Evolutionary conservation across 1,139 yeast genomes (phyloP), one percentile per base, ranked within the genome.

Genomic region (Pichia sp.): DNA sequence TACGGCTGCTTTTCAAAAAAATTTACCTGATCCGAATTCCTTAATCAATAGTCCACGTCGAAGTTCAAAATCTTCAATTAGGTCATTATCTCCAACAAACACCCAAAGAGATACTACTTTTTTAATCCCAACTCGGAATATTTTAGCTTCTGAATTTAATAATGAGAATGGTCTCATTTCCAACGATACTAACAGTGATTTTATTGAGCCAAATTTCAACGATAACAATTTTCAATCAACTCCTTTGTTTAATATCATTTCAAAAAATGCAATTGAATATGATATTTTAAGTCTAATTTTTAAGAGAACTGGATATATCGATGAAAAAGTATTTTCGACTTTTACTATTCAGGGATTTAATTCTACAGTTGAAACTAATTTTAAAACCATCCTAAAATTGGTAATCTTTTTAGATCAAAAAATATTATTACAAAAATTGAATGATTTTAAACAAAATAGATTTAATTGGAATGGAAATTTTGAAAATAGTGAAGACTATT

Each of bases 401-500:
- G 11, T 40, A 6, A 33, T 43, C 6, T 45, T 43, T 31, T 16
- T 45, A 13, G 46, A 45, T 38, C 14, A 38, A 8, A 28, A 27
- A 11, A 6, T 24, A 3, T 18, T 45, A 10, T 2, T 37, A 13
- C 10, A 24, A 18, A 40, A 38, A 9, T 29, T 43, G 3, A 9
- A 30, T 9, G 21, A 20, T 3, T 43, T 42, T 4, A 30, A 35
- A 33, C 13, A 23, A 2, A 16, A 35, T 25, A 32, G 27, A 3
- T 43, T 63, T 6, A 64, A 59, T 21, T 63, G 68, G 5, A 34
- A 22, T 28, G 10, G 25, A 13, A 13, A 13, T 21, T 10, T 16
- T 25, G 8, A 31, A 15, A 27, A 30, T 6, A 10, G 5, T 18
- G 43, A 36, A 18, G 46, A 42, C 27, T 42, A 45, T 28, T 34